Evolutionary conservation across 2,329 filamentous ascomycete genomes (phyloP).

Genomic region (Aspergillus niger): DNA sequence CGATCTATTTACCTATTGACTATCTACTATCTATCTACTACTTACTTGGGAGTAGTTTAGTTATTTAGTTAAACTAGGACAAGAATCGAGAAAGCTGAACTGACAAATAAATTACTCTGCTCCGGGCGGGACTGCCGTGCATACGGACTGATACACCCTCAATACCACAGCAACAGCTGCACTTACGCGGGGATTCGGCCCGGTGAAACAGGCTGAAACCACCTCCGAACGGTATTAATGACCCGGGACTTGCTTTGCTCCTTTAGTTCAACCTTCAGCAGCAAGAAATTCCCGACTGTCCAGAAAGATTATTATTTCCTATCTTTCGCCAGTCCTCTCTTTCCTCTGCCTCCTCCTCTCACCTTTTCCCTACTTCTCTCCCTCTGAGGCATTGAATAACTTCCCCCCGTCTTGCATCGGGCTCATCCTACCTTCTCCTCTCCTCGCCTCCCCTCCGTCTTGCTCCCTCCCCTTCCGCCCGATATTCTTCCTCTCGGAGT

Average conservation of each 20-base stretch:
- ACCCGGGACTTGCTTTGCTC: not conserved
- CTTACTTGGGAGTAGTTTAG: no score
- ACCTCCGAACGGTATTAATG: not conserved
- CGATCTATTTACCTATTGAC: not conserved
- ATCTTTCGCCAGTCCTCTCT: not conserved
- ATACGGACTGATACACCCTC: not conserved
- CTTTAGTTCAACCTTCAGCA: conserved; percentile 14
- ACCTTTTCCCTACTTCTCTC: conserved; percentile 1
- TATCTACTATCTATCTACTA: no score
- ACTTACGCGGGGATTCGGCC: not conserved
- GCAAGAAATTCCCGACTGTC: conserved; percentile 10
- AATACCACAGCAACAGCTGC: not conserved
- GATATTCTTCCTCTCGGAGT: conserved; percentile 9
- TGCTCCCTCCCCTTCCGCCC: conserved; percentile 3
- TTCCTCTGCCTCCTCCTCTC: conserved; percentile 8
- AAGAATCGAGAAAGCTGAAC: no score
- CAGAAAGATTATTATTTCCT: conserved; percentile 12
- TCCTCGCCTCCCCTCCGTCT: conserved; percentile 9
- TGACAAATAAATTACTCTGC: not conserved
- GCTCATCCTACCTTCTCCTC: not conserved
- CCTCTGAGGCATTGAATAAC: conserved; percentile 6
- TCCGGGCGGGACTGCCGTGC: not conserved
- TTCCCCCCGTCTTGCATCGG: not conserved
- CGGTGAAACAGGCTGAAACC: not conserved
- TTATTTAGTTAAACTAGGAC: no score